Conservation (phyloP, 768 basidiomycete species). For the Phylloporus sp. region DNA sequence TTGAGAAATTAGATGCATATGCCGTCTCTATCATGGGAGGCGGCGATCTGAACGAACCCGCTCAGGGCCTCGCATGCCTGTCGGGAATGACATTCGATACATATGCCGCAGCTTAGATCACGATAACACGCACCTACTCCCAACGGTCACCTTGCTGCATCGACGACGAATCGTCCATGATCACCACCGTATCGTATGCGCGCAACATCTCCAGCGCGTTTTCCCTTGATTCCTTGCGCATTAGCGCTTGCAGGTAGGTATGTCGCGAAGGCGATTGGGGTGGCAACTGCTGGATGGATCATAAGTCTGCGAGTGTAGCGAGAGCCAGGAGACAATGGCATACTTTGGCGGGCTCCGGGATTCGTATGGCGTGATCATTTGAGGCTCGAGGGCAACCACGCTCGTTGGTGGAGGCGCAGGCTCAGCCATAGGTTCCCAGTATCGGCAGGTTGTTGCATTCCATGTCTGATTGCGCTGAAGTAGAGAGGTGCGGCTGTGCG, state of each 20-base stretch:
- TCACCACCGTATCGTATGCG: conserved; percentile 51
- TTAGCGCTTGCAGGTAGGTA: conserved; percentile 24
- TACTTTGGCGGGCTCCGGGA: conserved; percentile 17
- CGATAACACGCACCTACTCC: conserved; percentile 43
- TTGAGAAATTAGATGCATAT: conserved; percentile 64
- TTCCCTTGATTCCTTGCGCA: conserved; percentile 26
- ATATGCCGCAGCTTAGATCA: not conserved
- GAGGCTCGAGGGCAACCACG: conserved; percentile 2
- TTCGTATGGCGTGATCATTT: not conserved
- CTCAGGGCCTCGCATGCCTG: conserved; percentile 29
- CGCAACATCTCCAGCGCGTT: conserved; percentile 34
- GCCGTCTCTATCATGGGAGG: conserved; percentile 50
- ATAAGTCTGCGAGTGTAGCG: conserved; percentile 21
- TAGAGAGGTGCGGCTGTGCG: no score
- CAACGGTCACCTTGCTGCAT: conserved; percentile 45
- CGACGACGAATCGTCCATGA: conserved; percentile 59
- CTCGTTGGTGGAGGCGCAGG: conserved; percentile 21
- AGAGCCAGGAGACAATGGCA: conserved; percentile 17
- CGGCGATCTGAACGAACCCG: conserved; percentile 43
- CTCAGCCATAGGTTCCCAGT: conserved; percentile 1
- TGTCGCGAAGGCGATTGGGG: conserved; percentile 14
- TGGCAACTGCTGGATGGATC: conserved; percentile 17
- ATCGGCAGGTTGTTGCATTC: conserved; percentile 1
- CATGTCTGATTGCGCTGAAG: no score
- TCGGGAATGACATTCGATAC: not conserved